Base-by-base conservation (phyloP, 139 green algal genomes). In the Micromonas commoda region DNA sequence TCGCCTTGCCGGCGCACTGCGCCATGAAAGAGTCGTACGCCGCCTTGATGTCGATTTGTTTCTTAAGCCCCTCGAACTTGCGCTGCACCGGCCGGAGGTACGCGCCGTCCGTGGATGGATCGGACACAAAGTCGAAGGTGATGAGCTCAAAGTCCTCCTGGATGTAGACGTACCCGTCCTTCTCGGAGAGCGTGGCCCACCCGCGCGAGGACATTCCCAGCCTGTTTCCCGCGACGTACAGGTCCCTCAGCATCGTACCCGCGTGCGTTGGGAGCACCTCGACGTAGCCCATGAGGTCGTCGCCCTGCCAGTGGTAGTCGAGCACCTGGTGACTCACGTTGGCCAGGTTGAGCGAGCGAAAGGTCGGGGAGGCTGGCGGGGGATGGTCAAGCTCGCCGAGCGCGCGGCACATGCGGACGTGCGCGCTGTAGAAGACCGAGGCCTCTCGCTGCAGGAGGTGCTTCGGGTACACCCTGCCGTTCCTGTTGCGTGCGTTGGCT, bases 41-140 rank as follows among this genome's bases (percentile, higher is more conserved):
- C 75, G 26, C 53, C 2, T 73, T 24, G 60, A 37, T 23, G 75
- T 35, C n/a, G 6, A 9, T 74, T 61, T 80, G 75, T 39, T 61
- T 38, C 26, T 64, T 64, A 2, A 73, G 35, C 23, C 16, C 16
- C 45, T 53, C 65, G 38, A 45, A 68, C 26, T 53, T 39, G 37
- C 60, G 31, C 38, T 70, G 19, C 70, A 75, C 87, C 71, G 72
- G 84, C 84, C 1, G 83, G 83, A 26, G 83, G 65, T 61, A 82
- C 20, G 75, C 69, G 3, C 64, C 82, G 13, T 51, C 32, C 57
- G 84, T 91, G 35, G 81, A 87, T 0, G 89, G 89, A 73, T 92
- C 86, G 13, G 83, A 81, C 23, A 92, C 89, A 77, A 90, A 90
- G 83, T 92, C 89, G 82, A 92, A 91, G 13, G 87, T 90, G 64